phyloP scores from a whole-genome alignment of 176 grass and related monocot species.

The Eragrostis nindensis region DNA sequence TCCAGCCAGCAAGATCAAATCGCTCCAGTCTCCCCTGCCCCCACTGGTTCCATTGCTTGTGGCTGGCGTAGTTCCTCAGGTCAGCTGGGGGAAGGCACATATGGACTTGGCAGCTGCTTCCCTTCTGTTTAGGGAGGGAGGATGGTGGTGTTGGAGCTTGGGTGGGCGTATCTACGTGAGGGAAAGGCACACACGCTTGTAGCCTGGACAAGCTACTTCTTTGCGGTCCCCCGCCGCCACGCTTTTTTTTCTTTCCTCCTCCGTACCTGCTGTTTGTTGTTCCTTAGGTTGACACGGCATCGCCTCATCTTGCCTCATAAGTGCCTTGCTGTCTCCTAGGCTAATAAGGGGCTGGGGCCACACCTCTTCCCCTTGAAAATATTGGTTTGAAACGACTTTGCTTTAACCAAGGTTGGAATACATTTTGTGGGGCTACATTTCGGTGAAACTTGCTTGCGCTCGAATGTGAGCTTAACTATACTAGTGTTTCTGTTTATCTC shows the following conservation, averaged over 20 bases:
- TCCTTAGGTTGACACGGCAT: background rate
- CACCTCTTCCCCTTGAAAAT: background rate
- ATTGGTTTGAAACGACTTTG: constrained; percentile 22
- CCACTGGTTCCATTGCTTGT: background rate
- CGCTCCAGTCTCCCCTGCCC: background rate
- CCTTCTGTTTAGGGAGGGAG: no score
- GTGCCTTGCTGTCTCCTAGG: background rate
- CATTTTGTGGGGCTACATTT: constrained; percentile 8
- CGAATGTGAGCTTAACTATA: constrained; percentile 8
- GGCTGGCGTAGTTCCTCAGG: background rate
- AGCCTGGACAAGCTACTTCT: no score
- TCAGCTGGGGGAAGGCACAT: background rate
- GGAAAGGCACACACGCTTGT: background rate
- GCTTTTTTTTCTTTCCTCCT: no score
- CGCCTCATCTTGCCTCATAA: background rate
- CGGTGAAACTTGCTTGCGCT: constrained; percentile 12
- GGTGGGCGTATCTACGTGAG: background rate
- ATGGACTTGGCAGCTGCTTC: no score
- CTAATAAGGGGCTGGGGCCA: background rate
- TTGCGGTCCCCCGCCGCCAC: no score
- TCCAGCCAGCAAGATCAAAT: background rate
- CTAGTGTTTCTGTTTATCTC: background rate
- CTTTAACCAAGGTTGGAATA: constrained; percentile 17
- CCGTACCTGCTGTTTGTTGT: background rate
- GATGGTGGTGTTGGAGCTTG: background rate